Base-by-base conservation (phyloP, 2,329 filamentous ascomycete species). In the Aureobasidium subglaciale region DNA sequence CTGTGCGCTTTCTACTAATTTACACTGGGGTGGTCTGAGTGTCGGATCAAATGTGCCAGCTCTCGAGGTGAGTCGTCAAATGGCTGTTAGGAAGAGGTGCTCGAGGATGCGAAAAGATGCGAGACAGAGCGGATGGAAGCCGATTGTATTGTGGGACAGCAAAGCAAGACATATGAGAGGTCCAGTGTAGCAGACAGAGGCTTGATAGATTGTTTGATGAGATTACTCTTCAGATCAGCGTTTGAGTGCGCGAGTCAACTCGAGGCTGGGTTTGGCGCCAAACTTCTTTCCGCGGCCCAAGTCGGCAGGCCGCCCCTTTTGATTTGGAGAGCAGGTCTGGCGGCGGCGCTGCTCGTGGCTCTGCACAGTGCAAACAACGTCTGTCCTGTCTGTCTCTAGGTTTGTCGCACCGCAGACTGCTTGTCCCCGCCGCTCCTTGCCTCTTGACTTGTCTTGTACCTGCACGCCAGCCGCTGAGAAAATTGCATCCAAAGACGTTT, bases 11-110 rank as follows among this genome's bases (percentile, higher is more conserved):
- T 5, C 37, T 32, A 41, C 25, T 40, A 41, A 53, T 25, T 53
- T 53, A 37, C 49, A 53, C 49, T 32, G 18, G 48, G 48, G 50
- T 54, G 50, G 50, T 54, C 50, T 42, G 49, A 53, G 50, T 42
- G 50, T 20, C 27, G 16, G 38, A 22, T 20, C 32, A 50, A 50
- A 37, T 38, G n/a, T 46, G 42, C 42, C 42, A 32, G 11, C 46
- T 34, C 34, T 37, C 15, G 18, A 43, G 13, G 24, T 34, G 16
- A 46, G 16, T 7, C 7, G 15, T 18, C 20, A 27, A 20, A 37
- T 49, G 24, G 30, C 32, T 50, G 24, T 22, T 5, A 49, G 8
- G 20, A 7, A 50, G 34, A 38, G 46, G 29, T 18, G n/a, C n/a
- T n/a, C n/a, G n/a, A n/a, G n/a, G n/a, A 25, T 16, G 43, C 30